Evolutionary conservation across 305 asterid species (phyloP).

Genomic region (Petunia hybrid): DNA sequence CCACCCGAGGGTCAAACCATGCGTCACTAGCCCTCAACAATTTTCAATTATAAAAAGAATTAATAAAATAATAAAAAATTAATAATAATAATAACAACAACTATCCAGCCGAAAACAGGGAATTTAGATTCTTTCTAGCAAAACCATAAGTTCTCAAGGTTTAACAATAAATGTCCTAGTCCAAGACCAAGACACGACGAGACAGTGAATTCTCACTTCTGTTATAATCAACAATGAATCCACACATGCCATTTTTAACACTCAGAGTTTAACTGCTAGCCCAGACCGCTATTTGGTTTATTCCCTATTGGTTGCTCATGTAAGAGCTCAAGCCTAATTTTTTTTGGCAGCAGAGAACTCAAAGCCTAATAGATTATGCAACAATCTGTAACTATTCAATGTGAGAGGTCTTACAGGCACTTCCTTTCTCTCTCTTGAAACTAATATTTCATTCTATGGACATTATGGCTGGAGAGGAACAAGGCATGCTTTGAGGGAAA

Average conservation of each 20-base stretch:
- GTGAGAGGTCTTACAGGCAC: background rate
- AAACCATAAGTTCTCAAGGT: constrained; percentile 29
- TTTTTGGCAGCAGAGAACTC: background rate
- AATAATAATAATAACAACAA: no score
- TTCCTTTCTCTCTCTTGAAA: constrained; percentile 6
- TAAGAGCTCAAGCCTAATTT: background rate
- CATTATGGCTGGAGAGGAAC: no score
- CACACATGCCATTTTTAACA: constrained; percentile 6
- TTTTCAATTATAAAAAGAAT: background rate
- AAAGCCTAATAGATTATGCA: constrained; percentile 15
- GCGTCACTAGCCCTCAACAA: no score
- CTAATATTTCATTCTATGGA: background rate
- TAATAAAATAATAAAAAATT: background rate
- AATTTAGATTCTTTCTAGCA: constrained; percentile 24
- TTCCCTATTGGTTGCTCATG: constrained; percentile 7
- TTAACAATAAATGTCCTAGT: constrained; percentile 17
- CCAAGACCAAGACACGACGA: background rate
- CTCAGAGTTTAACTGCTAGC: background rate
- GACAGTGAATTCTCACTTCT: background rate
- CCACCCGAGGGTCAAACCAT: no score
- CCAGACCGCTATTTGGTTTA: constrained; percentile 21
- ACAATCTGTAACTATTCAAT: background rate
- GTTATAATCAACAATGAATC: constrained; percentile 12
- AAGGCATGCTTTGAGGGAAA: no score
- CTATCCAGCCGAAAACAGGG: background rate